A percentile compares a stretch with the other conserved stretches of the same genome.
These are phyloP conservation scores for Salix koriyanagi DNA, from an alignment of 345 rosid genomes.

Conservation along the genomic window DNA sequence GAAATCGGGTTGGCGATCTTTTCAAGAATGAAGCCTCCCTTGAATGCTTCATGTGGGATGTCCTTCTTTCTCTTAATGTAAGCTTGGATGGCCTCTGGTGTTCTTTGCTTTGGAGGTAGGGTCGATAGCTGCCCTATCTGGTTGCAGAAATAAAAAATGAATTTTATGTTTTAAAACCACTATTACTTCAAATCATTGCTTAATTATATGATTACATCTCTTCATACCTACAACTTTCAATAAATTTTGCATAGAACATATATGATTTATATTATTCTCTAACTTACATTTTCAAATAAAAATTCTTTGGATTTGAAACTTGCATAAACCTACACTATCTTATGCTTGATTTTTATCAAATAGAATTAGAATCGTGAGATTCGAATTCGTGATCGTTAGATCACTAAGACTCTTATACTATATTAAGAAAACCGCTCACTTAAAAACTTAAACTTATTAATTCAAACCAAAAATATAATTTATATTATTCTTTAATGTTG, in stretches of 20 bases:
- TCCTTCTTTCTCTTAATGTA: slow-evolving; percentile 49
- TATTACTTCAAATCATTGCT: not conserved
- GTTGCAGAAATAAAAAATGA: not conserved
- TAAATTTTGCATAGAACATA: too few relatives aligned
- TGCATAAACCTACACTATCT: fast-evolving
- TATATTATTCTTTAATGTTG: not conserved
- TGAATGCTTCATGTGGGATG: slow-evolving; percentile 72
- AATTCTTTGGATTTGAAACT: fast-evolving
- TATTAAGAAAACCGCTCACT: fast-evolving
- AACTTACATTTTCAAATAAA: too few relatives aligned
- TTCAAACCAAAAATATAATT: too few relatives aligned
- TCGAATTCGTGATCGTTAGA: too few relatives aligned
- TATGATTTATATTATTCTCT: too few relatives aligned
- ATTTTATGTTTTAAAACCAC: not conserved
- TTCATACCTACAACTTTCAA: too few relatives aligned
- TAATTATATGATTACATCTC: not conserved
- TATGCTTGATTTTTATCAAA: too few relatives aligned
- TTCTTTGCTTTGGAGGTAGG: slow-evolving; percentile 63
- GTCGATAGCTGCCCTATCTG: slow-evolving; percentile 65
- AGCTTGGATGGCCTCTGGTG: slow-evolving; percentile 53
- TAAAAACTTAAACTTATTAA: too few relatives aligned
- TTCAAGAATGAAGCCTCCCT: slow-evolving; percentile 89
- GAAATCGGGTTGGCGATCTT: slow-evolving; percentile 71
- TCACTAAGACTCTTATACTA: too few relatives aligned
- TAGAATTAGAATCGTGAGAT: too few relatives aligned